Evolutionary conservation across 2,329 filamentous ascomycete genomes (phyloP), one percentile per base, ranked within the genome.

Genomic region (Colletotrichum agaves): DNA sequence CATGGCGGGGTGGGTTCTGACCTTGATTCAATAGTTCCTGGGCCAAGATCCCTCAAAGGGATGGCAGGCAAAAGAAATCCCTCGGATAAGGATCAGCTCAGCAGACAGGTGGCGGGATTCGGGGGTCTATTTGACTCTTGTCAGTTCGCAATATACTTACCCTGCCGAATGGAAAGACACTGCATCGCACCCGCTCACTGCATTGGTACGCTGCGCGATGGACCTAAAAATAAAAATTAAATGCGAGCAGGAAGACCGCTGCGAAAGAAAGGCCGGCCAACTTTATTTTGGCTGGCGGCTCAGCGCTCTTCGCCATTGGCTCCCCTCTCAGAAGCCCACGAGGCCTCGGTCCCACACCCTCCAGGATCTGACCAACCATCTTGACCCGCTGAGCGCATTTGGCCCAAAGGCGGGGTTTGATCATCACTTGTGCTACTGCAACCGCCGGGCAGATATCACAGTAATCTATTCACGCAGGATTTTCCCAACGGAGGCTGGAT

Each of bases 261-360:
- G 60, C 27, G 19, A 43, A 12, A 23, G 17, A 53, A 35, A 47
- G 11, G 27, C 35, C 21, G 57, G 44, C 61, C 60, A 69, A 70
- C 68, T 63, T 53, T 70, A 69, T 69, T 65, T 68, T 31, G 10
- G 41, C 49, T 43, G 60, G 68, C 68, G 68, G 68, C 39, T 70
- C 64, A 31, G 13, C 23, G 44, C 17, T 52, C 33, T 44, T 43
- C 31, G 11, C 43, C 11, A 70, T 70, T 70, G 68, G 68, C 31
- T 61, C 35, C 43, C 19, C 27, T 56, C 62, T 13, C 37, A 56
- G 58, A 3, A 56, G n/a, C 10, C 62, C 56, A 57, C 35, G 44
- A 52, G 62, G 49, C 19, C 7, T 6, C 21, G 23, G 19, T 49
- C 47, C 27, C 62, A 56, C 55, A 23, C 35, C 50, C 21, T 37